These are phyloP conservation scores for Xylaria telfairii DNA, from an alignment of 495 filamentous ascomycete species.

Conservation along the genomic window DNA sequence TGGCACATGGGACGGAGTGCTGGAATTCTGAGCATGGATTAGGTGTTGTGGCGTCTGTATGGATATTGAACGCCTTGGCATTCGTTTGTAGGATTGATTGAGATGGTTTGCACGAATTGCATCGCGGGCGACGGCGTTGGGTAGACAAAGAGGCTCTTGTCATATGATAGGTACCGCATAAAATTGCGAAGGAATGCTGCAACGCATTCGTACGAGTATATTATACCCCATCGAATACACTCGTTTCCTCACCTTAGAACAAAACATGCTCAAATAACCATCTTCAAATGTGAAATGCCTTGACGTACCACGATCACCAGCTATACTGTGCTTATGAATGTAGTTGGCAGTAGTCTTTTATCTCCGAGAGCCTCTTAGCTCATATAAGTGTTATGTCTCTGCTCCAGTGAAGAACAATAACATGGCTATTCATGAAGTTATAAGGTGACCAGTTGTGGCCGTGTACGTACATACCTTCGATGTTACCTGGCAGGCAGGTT, in stretches of 20 bases:
- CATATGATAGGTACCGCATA: background rate
- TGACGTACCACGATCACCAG: background rate
- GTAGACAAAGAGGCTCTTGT: constrained; percentile 9
- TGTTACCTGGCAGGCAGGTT: too few relatives aligned
- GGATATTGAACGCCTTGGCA: constrained; percentile 16
- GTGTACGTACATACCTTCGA: too few relatives aligned
- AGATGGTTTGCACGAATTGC: constrained; percentile 12
- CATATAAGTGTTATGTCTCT: background rate
- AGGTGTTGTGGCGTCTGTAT: constrained; percentile 16
- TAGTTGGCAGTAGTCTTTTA: background rate
- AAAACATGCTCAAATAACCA: background rate
- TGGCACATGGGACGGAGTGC: constrained; percentile 13
- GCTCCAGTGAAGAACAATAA: too few relatives aligned
- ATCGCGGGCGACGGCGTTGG: constrained; percentile 8
- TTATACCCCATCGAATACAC: constrained; percentile 10
- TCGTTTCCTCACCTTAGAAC: constrained; percentile 3
- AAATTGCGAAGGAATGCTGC: constrained; percentile 10
- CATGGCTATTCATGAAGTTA: too few relatives aligned
- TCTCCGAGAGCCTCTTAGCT: background rate
- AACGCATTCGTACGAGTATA: constrained; percentile 26
- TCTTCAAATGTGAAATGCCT: background rate
- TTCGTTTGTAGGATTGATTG: constrained; percentile 2
- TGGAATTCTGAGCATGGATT: background rate
- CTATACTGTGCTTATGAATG: background rate
- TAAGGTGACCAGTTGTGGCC: too few relatives aligned